Evolutionary conservation across 2,329 filamentous ascomycete species (phyloP).

Genomic region (Pyrenochaeta sp.): DNA sequence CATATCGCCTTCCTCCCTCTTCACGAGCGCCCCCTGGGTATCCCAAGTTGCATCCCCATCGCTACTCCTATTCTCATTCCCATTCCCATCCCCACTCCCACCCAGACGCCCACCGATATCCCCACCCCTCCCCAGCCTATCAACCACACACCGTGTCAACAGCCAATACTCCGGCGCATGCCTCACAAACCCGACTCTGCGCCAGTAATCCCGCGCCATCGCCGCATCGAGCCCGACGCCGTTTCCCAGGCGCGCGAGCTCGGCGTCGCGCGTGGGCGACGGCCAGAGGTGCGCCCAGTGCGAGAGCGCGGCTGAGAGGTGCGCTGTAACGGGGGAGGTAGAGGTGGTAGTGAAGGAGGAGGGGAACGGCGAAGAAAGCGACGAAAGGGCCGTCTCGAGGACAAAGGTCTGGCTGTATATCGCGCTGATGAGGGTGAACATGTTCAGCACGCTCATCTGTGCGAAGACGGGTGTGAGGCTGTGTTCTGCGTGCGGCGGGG

Average conservation of each 20-base stretch:
- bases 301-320: neutral
- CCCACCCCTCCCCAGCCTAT: neutral
- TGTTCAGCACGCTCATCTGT: constrained; percentile 8
- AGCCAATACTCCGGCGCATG: constrained; percentile 3
- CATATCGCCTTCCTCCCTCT: too few species aligned
- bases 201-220: neutral
- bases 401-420: constrained; percentile 2
- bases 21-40: too few species aligned
- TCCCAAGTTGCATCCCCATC: too few species aligned
- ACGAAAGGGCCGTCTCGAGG: neutral
- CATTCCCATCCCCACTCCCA: too few species aligned
- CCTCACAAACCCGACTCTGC: constrained; percentile 3
- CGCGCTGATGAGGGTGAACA: constrained; percentile 9
- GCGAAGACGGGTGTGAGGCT: neutral
- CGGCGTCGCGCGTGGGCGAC: constrained; percentile 3
- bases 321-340: neutral
- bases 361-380: too few species aligned
- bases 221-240: neutral
- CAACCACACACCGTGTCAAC: neutral
- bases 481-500: neutral
- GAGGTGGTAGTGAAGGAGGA: neutral
- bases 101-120: too few species aligned
- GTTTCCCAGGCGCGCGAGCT: too few species aligned
- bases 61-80: too few species aligned
- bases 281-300: constrained; percentile 7